These are phyloP conservation scores for Tephrocybe sp. DNA, from an alignment of 768 basidiomycete genomes.

Conservation along the genomic window DNA sequence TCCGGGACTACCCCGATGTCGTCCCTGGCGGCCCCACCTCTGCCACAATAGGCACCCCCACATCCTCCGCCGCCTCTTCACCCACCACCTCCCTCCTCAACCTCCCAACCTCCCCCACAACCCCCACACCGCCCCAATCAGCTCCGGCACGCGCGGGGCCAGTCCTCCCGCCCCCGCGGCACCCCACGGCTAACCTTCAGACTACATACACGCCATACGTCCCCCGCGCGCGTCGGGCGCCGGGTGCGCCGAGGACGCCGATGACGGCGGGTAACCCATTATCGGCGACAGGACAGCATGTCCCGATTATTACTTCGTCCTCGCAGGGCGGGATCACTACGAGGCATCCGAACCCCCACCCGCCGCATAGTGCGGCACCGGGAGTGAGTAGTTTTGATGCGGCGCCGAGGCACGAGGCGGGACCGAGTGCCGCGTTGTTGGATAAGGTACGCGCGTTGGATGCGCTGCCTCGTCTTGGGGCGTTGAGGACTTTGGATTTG, in stretches of 20 bases:
- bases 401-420: conserved; percentile 32
- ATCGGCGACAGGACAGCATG: conserved; percentile 40
- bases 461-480: conserved; percentile 80
- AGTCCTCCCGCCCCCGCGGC: conserved; percentile 24
- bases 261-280: conserved; percentile 42
- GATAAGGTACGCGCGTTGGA: conserved; percentile 92
- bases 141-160: conserved; percentile 29
- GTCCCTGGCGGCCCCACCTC: conserved; percentile 39
- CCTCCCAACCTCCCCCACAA: conserved; percentile 29
- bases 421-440: conserved; percentile 75
- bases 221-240: conserved; percentile 44
- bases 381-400: conserved; percentile 23
- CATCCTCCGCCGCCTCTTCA: conserved; percentile 33
- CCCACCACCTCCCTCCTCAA: conserved; percentile 34
- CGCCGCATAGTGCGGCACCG: conserved; percentile 14
- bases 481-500: conserved; percentile 86
- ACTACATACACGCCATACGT: conserved; percentile 87
- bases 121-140: conserved; percentile 26
- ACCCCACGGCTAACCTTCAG: conserved; percentile 48
- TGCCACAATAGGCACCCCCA: conserved; percentile 22
- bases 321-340: conserved; percentile 54
- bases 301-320: conserved; percentile 73
- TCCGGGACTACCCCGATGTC: conserved; percentile 91
- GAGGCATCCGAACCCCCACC: conserved; percentile 36
- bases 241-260: conserved; percentile 39